Evolutionary conservation across 352 stramenopile genomes (phyloP).

Genomic region (Chrysophaeum taylorii): DNA sequence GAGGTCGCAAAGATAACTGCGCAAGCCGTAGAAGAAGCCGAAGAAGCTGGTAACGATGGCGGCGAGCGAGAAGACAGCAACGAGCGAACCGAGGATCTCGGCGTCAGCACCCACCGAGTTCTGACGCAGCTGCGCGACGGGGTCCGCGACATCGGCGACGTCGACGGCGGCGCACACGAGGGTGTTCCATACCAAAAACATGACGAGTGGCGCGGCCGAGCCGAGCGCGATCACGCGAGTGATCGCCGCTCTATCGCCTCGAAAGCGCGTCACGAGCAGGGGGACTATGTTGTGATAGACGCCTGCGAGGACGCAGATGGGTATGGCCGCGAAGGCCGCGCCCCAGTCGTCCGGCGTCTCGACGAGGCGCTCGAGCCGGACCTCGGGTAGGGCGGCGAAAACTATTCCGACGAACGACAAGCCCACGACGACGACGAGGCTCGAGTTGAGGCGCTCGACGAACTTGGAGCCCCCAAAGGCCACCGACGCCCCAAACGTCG

Average conservation of each 20-base stretch:
- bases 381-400: constrained; percentile 23
- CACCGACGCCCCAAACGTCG: constrained; percentile 19
- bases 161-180: constrained; percentile 44
- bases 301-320: constrained; percentile 50
- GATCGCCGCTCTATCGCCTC: constrained; percentile 49
- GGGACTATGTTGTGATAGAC: constrained; percentile 62
- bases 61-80: constrained; percentile 36
- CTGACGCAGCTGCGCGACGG: constrained; percentile 31
- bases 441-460: constrained; percentile 40
- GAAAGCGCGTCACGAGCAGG: constrained; percentile 47
- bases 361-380: constrained; percentile 33
- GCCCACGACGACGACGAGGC: constrained; percentile 30
- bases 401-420: constrained; percentile 35
- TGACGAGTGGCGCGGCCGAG: constrained; percentile 44
- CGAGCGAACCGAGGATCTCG: constrained; percentile 25
- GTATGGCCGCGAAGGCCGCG: constrained; percentile 41
- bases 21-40: constrained; percentile 41
- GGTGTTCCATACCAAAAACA: constrained; percentile 59
- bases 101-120: constrained; percentile 22
- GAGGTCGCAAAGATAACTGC: background rate
- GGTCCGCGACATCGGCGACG: constrained; percentile 24
- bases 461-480: constrained; percentile 21
- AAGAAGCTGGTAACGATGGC: constrained; percentile 44
- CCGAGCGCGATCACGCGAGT: constrained; percentile 44
- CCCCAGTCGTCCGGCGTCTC: constrained; percentile 43